Evolutionary conservation across 495 filamentous ascomycete genomes (phyloP), one percentile per base, ranked within the genome.

Genomic region (Cetradonia linearis): DNA sequence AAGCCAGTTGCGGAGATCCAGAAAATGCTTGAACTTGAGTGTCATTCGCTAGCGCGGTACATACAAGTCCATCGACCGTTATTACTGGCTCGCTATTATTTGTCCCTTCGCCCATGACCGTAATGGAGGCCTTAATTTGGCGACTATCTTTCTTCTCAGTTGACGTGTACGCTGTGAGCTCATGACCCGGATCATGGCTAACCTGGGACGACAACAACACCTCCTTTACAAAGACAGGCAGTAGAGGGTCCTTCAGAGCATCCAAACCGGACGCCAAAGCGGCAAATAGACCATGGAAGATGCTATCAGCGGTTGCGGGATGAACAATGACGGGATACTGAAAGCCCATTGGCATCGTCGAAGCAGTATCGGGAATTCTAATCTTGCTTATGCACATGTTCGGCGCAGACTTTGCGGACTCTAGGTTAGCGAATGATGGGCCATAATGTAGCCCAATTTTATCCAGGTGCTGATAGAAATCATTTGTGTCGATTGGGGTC

Each of bases 391-490:
- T 37, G 46, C 48, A 33, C 23, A 37, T 18, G 27, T 47, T 50
- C 13, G 49, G 44, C 18, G 53, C 58, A 14, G 30, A 50, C 23
- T 58, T 55, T 23, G 52, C 68, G 14, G 40, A 55, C 10, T 62
- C 61, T 37, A 75, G 34, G 56, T 72, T 73, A 9, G 68, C 38
- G 50, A 74, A 74, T 8, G 56, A 61, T 3, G 68, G 65, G 0
- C 73, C 72, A 49, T 76, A 77, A 9, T 70, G 68, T 8, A 74
- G 59, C 0, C 76, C 76, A 16, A 68, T 11, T 4, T 36, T 57
- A 6, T 53, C 33, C 18, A 78, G 66, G 1, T 55, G 40, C 2
- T 65, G 30, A 33, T 77, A 77, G 31, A 78, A 70, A 0, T 59
- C 36, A 2, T 63, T 30, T 2, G 63, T 34, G 14, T 74, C 59